Evolutionary conservation across 345 rosid genomes (phyloP).

Genomic region (Chamaenerion angustifolium): DNA sequence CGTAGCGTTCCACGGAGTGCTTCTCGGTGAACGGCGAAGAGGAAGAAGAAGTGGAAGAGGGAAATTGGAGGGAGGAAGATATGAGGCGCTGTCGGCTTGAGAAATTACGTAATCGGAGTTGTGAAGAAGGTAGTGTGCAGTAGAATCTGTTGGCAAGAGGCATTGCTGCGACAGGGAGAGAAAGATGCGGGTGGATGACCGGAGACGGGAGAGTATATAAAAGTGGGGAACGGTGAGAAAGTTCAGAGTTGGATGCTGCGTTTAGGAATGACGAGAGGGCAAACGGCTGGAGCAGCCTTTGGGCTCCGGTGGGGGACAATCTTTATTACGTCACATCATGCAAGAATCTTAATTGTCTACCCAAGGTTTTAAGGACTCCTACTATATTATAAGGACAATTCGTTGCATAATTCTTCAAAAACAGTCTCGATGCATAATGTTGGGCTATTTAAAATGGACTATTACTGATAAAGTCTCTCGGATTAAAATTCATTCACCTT

Average conservation of each 20-base stretch:
- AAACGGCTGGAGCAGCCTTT: constrained; percentile 15
- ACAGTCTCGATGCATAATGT: no score
- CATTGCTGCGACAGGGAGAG: constrained; percentile 7
- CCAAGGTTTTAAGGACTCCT: no score
- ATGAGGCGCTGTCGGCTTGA: not conserved
- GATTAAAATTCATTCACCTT: no score
- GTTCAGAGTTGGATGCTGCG: no score
- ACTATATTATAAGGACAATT: no score
- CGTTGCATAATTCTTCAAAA: no score
- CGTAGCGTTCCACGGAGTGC: constrained; percentile 46
- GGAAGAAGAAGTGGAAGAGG: constrained; percentile 6
- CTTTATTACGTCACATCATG: not conserved
- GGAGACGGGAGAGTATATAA: constrained; percentile 7
- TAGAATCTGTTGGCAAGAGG: constrained; percentile 9
- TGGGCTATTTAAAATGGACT: no score
- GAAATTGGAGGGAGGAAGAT: constrained; percentile 8
- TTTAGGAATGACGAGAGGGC: not conserved
- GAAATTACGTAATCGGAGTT: not conserved
- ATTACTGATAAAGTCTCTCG: no score
- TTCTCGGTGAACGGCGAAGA: constrained; percentile 65
- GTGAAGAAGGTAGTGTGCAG: not conserved
- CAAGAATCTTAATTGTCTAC: no score
- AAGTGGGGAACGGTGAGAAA: not conserved
- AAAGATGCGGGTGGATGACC: constrained; percentile 1
- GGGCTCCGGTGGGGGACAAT: constrained; percentile 4